Base-by-base conservation (phyloP, 768 basidiomycete species). In the Pleurotus ostreatus region DNA sequence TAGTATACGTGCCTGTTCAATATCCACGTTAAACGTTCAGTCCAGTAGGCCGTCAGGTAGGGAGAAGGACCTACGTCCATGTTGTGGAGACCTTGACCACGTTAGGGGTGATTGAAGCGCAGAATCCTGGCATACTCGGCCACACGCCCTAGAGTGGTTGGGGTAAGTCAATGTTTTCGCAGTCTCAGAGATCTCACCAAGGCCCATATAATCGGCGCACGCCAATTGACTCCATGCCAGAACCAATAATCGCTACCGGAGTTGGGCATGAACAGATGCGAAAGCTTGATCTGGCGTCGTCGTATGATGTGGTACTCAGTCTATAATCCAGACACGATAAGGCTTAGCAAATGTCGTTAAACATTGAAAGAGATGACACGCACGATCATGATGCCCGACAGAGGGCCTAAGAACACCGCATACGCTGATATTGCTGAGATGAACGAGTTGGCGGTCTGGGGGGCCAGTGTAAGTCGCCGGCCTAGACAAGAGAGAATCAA, bases 301-400 rank as follows among this genome's bases (percentile, higher is more conserved):
- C 70, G 62, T 12, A 69, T 39, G 22, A 67, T 37, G 51, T 69
- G 65, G 40, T 68, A 69, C 48, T 71, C 70, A 4, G 59, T 62
- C 67, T 69, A 46, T 12, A 40, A 34, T 9, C 12, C 13, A 20
- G 23, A n/a, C 11, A 49, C 12, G 5, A 6, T 12, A 11, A 13
- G 7, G 16, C 45, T 49, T 12, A 11, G 22, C 15, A 26, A 5
- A 20, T 20, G 20, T 20, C 20, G 20, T 20, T 20, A 20, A 20
- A 20, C 20, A 20, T 20, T 20, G 20, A 48, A 22, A 60, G 16
- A 25, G 30, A 45, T 18, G 9, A 7, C 15, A 59, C 62, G 8
- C 38, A 71, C 70, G 20, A 68, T 49, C 68, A 69, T 71, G 47
- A 71, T 69, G 2, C 70, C 70, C 1, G 68, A 66, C 6, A 69